These are phyloP conservation scores for Teunomyces barrocoloradensis DNA, from an alignment of 805 yeast genomes.

Conservation along the genomic window DNA sequence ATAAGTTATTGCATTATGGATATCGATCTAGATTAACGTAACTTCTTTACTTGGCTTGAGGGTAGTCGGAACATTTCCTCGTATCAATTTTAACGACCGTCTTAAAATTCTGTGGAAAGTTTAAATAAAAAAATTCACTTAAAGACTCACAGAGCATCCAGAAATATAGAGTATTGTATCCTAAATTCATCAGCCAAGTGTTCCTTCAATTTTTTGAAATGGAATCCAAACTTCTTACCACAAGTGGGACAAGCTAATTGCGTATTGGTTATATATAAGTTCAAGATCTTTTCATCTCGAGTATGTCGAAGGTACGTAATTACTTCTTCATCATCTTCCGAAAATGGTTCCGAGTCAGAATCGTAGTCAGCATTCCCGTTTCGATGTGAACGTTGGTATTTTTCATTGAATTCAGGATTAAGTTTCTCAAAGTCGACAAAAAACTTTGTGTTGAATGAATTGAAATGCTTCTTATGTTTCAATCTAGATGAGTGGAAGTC, in stretches of 20 bases:
- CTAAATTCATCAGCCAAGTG: constrained; percentile 27
- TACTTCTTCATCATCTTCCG: constrained; percentile 1
- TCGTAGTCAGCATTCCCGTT: constrained; percentile 4
- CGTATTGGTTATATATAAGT: constrained; percentile 14
- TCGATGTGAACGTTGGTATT: constrained; percentile 1
- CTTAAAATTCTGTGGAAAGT: too few species aligned
- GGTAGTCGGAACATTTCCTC: too few species aligned
- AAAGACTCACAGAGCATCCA: background rate
- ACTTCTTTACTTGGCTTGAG: too few species aligned
- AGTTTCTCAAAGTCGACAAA: constrained; percentile 56
- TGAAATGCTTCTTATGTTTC: constrained; percentile 65
- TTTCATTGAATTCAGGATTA: constrained; percentile 15
- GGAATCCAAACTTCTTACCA: constrained; percentile 21
- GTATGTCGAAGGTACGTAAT: constrained; percentile 2
- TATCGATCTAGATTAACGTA: too few species aligned
- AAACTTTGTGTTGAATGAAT: constrained; percentile 65
- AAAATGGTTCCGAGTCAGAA: constrained; percentile 8
- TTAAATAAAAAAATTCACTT: background rate
- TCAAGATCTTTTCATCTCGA: constrained; percentile 10
- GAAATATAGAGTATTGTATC: constrained; percentile 8
- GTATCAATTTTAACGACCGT: too few species aligned
- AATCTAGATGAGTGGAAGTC: constrained; percentile 56
- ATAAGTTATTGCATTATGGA: too few species aligned
- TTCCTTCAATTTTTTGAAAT: constrained; percentile 23
- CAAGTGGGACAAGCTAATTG: constrained; percentile 30